Percentiles rank a stretch among this genome's conserved stretches.
These are phyloP conservation scores for Fusarium kyushuense DNA, from an alignment of 2,329 filamentous ascomycete species.

Conservation along the genomic window DNA sequence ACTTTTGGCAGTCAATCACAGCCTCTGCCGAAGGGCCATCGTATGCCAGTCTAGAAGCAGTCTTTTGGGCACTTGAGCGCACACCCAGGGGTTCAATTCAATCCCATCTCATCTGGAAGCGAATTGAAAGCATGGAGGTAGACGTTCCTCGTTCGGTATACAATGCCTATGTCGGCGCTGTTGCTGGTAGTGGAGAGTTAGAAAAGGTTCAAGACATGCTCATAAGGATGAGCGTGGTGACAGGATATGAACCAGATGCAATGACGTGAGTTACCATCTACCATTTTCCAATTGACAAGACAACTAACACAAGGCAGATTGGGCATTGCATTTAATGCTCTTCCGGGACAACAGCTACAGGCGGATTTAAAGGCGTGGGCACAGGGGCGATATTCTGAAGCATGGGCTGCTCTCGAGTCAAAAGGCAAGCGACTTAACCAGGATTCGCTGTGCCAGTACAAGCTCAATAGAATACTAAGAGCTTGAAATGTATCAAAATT, in stretches of 20 bases:
- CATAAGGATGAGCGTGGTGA: slow-evolving; percentile 72
- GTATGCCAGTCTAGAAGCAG: slow-evolving; percentile 82
- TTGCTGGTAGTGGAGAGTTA: slow-evolving; percentile 78
- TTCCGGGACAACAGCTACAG: slow-evolving; percentile 74
- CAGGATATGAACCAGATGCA: slow-evolving; percentile 74
- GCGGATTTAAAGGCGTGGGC: slow-evolving; percentile 81
- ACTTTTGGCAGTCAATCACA: slow-evolving; percentile 88
- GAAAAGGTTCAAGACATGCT: slow-evolving; percentile 76
- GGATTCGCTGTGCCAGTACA: slow-evolving; percentile 62
- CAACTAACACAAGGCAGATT: slow-evolving; percentile 64
- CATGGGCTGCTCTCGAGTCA: slow-evolving; percentile 75
- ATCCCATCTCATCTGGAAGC: slow-evolving; percentile 77
- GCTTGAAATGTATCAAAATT: slow-evolving; percentile 57
- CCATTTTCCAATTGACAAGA: not conserved
- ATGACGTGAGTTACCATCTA: slow-evolving; percentile 73
- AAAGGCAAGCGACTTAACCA: slow-evolving; percentile 61
- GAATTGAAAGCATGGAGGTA: slow-evolving; percentile 79
- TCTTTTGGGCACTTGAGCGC: slow-evolving; percentile 82
- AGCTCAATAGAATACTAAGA: slow-evolving; percentile 61
- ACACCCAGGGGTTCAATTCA: slow-evolving; percentile 68
- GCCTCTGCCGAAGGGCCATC: slow-evolving; percentile 86
- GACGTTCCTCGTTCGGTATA: slow-evolving; percentile 80
- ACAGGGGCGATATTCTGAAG: slow-evolving; percentile 71
- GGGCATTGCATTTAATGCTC: slow-evolving; percentile 80
- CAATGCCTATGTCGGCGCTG: slow-evolving; percentile 79